These are phyloP conservation scores for Straminergon stramineum DNA, from an alignment of 225 moss, liverwort and hornwort species.

Conservation along the genomic window DNA sequence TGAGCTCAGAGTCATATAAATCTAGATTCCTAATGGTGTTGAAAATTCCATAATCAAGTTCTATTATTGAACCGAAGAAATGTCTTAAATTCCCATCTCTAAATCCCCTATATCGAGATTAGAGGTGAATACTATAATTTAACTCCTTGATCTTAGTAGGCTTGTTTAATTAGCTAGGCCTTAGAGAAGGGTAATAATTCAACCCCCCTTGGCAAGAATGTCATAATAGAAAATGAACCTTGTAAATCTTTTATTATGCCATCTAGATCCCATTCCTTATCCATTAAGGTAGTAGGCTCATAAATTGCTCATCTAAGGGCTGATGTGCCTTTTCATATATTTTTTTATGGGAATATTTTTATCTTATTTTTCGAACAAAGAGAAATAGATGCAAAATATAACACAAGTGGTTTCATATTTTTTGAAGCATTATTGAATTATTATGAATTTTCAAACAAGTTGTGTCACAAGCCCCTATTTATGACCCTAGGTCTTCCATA, in stretches of 20 bases:
- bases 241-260: neutral
- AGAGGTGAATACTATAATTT: neutral
- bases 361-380: too few species aligned
- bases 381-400: too few species aligned
- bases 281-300: too few species aligned
- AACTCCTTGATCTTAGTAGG: neutral
- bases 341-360: too few species aligned
- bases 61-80: neutral
- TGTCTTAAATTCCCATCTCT: accelerated
- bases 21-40: neutral
- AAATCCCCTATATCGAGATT: neutral
- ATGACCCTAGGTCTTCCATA: too few species aligned
- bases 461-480: too few species aligned
- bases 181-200: neutral
- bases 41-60: neutral
- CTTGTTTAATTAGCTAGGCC: neutral
- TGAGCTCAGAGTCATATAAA: neutral
- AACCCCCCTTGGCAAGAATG: neutral
- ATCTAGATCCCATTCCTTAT: neutral
- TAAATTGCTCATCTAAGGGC: too few species aligned
- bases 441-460: too few species aligned
- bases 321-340: too few species aligned
- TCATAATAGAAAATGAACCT: neutral
- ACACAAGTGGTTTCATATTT: too few species aligned
- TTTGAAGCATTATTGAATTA: too few species aligned